Base-by-base conservation (phyloP, 495 filamentous ascomycete species). In the Rhizodiscina lignyota region DNA sequence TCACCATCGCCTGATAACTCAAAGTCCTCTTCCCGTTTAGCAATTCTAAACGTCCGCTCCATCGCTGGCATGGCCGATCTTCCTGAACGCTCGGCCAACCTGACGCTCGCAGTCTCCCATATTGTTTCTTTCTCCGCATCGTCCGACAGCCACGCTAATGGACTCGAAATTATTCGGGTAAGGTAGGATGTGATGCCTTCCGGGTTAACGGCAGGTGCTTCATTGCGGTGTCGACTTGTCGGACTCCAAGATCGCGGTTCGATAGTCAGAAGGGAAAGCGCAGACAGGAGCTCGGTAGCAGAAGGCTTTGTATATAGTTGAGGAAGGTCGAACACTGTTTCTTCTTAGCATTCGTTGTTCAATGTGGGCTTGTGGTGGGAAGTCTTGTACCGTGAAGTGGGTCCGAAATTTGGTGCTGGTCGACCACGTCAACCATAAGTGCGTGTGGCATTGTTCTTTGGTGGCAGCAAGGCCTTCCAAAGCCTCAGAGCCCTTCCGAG, bases 11-110 rank as follows among this genome's bases (percentile, higher is more conserved):
- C 33, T n/a, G n/a, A 60, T 33, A 91, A 54, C 24, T 76, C 66
- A 4, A 44, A 42, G 15, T 33, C 30, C 16, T 60, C 49, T 19
- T 38, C 45, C n/a, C n/a, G 32, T 6, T 12, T 37, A 22, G 74
- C 73, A 18, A 96, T 77, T 2, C 55, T 59, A 64, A 92, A 94
- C 3, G 61, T 60, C 20, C 87, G 71, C 18, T 68, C 77, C 40
- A 92, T 69, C 31, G 79, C 74, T 0, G 77, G 74, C 77, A 87
- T 85, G 4, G 73, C 85, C 69, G 67, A 54, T 33, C 89, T 66
- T 2, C 89, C 89, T 41, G 83, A 89, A 8, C 87, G 67, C 51
- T 94, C 86, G 18, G 77, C 70, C 22, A 96, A 60, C 22, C 89
- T 65, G 36, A 66, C 67, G 40, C 79, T 78, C 3, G 87, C 83